Percentiles rank a stretch among this genome's conserved stretches.
phyloP scores from a whole-genome alignment of 2,329 filamentous ascomycete species.

The Drechslerella stenobrocha region DNA sequence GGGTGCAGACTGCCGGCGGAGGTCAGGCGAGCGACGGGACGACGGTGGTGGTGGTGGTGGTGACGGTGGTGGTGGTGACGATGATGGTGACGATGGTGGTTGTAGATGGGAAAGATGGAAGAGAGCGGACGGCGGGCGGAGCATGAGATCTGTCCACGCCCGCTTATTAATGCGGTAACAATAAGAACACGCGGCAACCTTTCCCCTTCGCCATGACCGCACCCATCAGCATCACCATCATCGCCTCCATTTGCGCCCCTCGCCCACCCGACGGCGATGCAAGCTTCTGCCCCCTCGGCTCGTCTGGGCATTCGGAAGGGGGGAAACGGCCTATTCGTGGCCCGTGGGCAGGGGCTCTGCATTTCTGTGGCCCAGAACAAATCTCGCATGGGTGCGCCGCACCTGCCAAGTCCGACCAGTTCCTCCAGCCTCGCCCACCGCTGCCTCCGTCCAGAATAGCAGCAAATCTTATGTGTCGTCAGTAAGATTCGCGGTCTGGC shows the following conservation, averaged over 20 bases:
- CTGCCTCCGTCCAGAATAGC: slow-evolving; percentile 6
- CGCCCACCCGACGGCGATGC: too few species aligned
- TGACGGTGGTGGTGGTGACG: background rate
- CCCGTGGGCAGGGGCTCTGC: background rate
- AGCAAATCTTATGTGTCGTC: too few species aligned
- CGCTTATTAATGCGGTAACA: too few species aligned
- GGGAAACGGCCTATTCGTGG: background rate
- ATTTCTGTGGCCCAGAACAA: too few species aligned
- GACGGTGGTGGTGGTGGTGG: background rate
- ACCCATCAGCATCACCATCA: too few species aligned
- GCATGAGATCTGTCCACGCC: too few species aligned
- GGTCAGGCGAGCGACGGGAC: slow-evolving; percentile 3
- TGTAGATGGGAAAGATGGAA: background rate
- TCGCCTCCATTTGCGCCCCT: too few species aligned
- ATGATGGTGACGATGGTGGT: background rate
- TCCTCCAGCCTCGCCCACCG: background rate
- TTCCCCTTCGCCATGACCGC: too few species aligned
- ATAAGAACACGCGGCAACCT: too few species aligned
- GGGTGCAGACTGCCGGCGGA: background rate
- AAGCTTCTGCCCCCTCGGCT: slow-evolving; percentile 5
- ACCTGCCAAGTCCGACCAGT: slow-evolving; percentile 2
- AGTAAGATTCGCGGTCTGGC: too few species aligned
- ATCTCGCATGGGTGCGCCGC: background rate
- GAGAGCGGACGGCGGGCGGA: too few species aligned
- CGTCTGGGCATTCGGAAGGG: background rate